Percentiles rank a stretch among this genome's conserved stretches.
Conservation (phyloP, 2,329 filamentous ascomycete species). For the Clathrospora elynae region DNA sequence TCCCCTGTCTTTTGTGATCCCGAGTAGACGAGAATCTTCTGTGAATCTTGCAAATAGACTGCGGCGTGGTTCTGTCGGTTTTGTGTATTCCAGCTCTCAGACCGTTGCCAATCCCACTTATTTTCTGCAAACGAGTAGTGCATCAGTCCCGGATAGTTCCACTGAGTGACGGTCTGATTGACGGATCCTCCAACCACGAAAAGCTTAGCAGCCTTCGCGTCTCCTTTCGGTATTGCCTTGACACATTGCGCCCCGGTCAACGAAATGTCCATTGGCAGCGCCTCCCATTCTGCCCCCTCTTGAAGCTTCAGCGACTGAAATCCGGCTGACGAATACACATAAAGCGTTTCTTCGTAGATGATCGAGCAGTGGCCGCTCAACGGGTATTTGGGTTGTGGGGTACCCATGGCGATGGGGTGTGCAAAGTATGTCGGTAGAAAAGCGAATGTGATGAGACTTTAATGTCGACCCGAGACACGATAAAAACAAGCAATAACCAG, state of each 20-base stretch:
- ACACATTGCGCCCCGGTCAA: conserved; percentile 81
- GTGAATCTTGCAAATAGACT: conserved; percentile 70
- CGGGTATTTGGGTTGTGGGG: conserved; percentile 70
- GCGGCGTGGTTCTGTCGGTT: conserved; percentile 77
- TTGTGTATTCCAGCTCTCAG: conserved; percentile 60
- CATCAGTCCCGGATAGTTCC: conserved; percentile 76
- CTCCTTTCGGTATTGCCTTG: conserved; percentile 64
- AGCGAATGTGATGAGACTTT: conserved; percentile 25
- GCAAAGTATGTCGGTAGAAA: conserved; percentile 15
- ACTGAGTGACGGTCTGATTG: conserved; percentile 40
- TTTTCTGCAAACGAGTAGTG: conserved; percentile 63
- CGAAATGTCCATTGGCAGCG: conserved; percentile 67
- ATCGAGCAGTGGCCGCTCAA: conserved; percentile 81
- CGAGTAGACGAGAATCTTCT: conserved; percentile 79
- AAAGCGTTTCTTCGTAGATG: conserved; percentile 80
- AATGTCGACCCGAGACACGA: conserved; percentile 25
- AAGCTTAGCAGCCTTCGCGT: conserved; percentile 65
- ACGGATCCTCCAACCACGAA: conserved; percentile 77
- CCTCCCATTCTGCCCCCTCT: conserved; percentile 72
- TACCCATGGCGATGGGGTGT: conserved; percentile 62
- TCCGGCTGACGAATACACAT: conserved; percentile 75
- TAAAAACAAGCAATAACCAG: conserved; percentile 24
- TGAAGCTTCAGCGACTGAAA: conserved; percentile 76
- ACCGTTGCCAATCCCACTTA: conserved; percentile 63
- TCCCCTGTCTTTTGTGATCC: conserved; percentile 68